Evolutionary conservation across 2,329 filamentous ascomycete species (phyloP).

Genomic region (Beauveria bassiana): DNA sequence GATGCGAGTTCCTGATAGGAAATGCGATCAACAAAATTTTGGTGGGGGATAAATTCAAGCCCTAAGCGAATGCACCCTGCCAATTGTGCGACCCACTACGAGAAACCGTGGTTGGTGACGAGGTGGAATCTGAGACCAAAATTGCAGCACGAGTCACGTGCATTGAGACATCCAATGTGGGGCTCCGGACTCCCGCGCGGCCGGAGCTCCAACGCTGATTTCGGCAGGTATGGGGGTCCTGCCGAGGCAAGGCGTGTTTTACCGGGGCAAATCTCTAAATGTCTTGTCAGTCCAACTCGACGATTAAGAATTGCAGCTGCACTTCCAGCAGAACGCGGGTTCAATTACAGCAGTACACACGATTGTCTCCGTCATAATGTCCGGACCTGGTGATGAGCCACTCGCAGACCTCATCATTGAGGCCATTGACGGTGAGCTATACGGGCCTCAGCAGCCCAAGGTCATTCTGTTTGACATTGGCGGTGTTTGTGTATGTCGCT

Average conservation of each 20-base stretch:
- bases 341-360: neutral
- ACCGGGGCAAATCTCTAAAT: neutral
- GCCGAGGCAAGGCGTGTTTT: conserved; percentile 8
- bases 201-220: neutral
- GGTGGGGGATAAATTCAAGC: conserved; percentile 35
- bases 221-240: conserved; percentile 4
- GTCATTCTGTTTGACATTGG: conserved; percentile 91
- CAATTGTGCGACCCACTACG: conserved; percentile 12
- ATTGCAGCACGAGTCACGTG: neutral
- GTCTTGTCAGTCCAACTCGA: neutral
- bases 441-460: conserved; percentile 48
- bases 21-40: conserved; percentile 21
- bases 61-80: conserved; percentile 26
- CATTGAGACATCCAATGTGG: neutral
- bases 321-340: neutral
- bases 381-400: conserved; percentile 8
- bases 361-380: neutral
- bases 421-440: conserved; percentile 30
- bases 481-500: conserved; percentile 81
- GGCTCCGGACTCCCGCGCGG: neutral
- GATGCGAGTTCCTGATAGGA: conserved; percentile 19
- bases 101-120: conserved; percentile 12
- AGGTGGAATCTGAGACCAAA: neutral
- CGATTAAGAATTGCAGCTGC: neutral
- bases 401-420: conserved; percentile 23